Percentiles rank a stretch among this genome's conserved stretches.
Conservation (phyloP, 2,329 filamentous ascomycete species). For the Pleochaeta shiraiana region DNA sequence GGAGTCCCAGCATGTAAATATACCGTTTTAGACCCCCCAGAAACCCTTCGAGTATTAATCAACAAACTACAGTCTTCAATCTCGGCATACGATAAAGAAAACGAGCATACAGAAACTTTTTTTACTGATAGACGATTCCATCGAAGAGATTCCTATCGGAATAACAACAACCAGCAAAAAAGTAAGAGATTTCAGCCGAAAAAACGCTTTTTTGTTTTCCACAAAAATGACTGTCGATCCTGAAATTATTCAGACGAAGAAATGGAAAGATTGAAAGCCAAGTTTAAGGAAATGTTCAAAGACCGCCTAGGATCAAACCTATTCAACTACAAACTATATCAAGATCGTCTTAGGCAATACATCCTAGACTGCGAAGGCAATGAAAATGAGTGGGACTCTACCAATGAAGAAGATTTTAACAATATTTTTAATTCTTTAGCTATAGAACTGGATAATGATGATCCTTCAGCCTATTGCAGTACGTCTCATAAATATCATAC, state of each 20-base stretch:
- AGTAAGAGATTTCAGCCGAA: background rate
- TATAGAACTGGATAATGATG: too few species aligned
- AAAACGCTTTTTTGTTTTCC: background rate
- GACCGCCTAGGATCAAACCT: background rate
- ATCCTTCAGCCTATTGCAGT: too few species aligned
- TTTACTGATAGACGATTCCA: background rate
- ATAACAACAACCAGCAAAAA: background rate
- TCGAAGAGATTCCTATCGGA: background rate
- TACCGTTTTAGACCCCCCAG: background rate
- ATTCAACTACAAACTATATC: background rate
- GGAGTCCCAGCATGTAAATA: background rate
- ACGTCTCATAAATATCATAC: too few species aligned
- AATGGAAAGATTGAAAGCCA: background rate
- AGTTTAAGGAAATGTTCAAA: background rate
- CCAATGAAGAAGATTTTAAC: background rate
- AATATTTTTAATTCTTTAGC: background rate
- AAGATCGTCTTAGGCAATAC: background rate
- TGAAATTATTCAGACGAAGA: constrained; percentile 3
- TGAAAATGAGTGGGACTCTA: background rate
- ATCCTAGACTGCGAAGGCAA: background rate
- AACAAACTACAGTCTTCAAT: constrained; percentile 2
- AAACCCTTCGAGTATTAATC: background rate
- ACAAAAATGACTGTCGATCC: background rate
- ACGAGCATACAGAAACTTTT: background rate
- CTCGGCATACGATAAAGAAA: constrained; percentile 3